Evolutionary conservation across 176 grass and related monocot genomes (phyloP).

Genomic region (Rhynchospora pubera): DNA sequence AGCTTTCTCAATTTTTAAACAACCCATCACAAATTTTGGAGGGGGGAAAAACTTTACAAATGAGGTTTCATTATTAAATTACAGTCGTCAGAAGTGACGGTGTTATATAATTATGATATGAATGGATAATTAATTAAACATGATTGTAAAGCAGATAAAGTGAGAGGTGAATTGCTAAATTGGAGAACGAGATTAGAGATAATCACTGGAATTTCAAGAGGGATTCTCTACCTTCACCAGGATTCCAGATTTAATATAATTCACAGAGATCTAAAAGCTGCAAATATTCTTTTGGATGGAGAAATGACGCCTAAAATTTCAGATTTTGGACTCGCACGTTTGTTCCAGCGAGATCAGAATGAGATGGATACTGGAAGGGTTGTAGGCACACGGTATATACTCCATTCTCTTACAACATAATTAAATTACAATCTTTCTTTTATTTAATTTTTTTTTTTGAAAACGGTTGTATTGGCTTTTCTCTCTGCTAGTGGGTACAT

Average conservation of each 20-base stretch:
- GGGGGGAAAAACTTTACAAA: not conserved
- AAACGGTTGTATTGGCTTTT: not conserved
- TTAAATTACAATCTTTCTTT: not conserved
- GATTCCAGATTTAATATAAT: constrained; percentile 54
- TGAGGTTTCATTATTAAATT: constrained; percentile 1
- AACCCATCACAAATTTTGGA: not conserved
- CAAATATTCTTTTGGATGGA: constrained; percentile 50
- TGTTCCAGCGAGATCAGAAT: constrained; percentile 13
- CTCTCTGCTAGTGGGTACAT: constrained; percentile 9
- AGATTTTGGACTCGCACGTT: constrained; percentile 42
- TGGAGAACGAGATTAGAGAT: constrained; percentile 47
- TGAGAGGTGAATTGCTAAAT: not conserved
- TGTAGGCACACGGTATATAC: constrained; percentile 39
- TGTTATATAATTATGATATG: constrained; percentile 13
- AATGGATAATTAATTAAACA: not conserved
- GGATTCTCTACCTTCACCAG: constrained; percentile 54
- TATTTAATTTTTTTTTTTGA: not conserved
- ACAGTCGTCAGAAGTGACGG: not conserved
- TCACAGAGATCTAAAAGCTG: constrained; percentile 52
- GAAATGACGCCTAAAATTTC: constrained; percentile 68
- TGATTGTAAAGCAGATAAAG: constrained; percentile 19
- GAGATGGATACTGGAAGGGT: constrained; percentile 34
- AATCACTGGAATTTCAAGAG: constrained; percentile 37
- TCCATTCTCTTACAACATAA: too few relatives aligned
- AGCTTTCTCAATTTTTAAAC: not conserved